Evolutionary conservation across 1,284 basidiomycete genomes (phyloP).

Genomic region (Cronartium quercuum): DNA sequence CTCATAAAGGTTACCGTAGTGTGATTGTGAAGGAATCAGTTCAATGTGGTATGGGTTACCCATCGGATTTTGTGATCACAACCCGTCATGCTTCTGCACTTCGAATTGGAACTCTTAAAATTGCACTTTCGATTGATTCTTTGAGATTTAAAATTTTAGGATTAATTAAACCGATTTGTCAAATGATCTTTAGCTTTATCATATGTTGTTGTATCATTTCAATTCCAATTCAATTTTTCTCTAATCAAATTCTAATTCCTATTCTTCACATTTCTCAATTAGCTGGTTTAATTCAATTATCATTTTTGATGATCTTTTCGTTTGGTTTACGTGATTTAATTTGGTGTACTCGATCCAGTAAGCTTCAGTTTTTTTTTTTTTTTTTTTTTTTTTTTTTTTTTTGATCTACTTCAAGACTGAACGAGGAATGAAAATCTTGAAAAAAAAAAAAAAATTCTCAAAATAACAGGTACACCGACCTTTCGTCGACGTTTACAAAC

Average conservation of each 20-base stretch:
- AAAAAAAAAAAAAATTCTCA: too few species aligned
- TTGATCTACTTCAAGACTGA: too few species aligned
- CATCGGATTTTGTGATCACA: slow-evolving; percentile 38
- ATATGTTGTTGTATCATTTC: neutral
- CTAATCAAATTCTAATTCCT: neutral
- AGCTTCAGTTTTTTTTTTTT: neutral
- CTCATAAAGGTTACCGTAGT: slow-evolving; percentile 43
- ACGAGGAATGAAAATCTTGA: too few species aligned
- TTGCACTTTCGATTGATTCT: neutral
- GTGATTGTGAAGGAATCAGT: slow-evolving; percentile 43
- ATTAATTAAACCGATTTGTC: neutral
- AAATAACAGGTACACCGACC: neutral
- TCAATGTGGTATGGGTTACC: slow-evolving; percentile 43
- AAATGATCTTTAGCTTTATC: neutral
- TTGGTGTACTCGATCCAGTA: neutral
- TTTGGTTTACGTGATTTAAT: neutral
- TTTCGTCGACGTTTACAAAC: neutral
- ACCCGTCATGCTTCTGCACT: neutral
- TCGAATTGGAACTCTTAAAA: neutral
- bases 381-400: too few species aligned
- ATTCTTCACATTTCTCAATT: neutral
- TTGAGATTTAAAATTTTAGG: neutral
- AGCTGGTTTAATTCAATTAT: neutral
- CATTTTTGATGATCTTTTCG: neutral
- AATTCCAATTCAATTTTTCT: neutral